Percentiles rank a stretch among this genome's conserved stretches.
phyloP scores from a whole-genome alignment of 2,329 filamentous ascomycete genomes.

The Penicillium sp. region DNA sequence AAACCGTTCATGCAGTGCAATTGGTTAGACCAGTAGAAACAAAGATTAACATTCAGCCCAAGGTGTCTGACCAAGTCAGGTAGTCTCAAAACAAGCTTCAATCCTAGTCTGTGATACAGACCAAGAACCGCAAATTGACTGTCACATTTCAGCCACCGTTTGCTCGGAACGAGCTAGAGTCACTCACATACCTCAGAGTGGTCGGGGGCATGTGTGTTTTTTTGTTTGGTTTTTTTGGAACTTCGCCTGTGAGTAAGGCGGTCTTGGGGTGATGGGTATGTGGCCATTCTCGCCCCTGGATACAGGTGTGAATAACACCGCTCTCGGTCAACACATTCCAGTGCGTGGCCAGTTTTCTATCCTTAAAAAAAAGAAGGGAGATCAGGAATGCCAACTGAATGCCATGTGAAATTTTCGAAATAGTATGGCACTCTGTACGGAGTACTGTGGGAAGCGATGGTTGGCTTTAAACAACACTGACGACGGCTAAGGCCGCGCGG shows the following conservation, averaged over 20 bases:
- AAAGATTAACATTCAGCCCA: background rate
- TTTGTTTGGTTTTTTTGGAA: background rate
- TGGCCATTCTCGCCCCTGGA: conserved; percentile 13
- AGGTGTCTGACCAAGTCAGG: conserved; percentile 1
- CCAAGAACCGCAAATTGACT: background rate
- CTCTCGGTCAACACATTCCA: conserved; percentile 15
- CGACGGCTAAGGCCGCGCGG: conserved; percentile 7
- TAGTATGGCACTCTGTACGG: background rate
- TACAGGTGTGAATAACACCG: background rate
- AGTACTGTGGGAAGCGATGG: background rate
- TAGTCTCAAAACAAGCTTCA: conserved; percentile 9
- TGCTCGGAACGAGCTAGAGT: background rate
- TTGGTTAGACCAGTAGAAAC: background rate
- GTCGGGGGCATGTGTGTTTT: background rate
- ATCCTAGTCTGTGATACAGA: conserved; percentile 7
- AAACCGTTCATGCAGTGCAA: background rate
- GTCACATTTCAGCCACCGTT: background rate
- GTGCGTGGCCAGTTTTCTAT: background rate
- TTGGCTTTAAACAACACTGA: background rate
- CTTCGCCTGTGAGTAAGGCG: background rate
- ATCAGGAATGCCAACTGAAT: conserved; percentile 18
- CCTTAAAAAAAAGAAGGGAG: background rate
- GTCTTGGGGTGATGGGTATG: conserved; percentile 15
- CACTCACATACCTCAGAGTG: conserved; percentile 3
- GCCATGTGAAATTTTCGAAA: background rate